Conservation (phyloP, 2,329 filamentous ascomycete species). For the Epichloe hybrida region DNA sequence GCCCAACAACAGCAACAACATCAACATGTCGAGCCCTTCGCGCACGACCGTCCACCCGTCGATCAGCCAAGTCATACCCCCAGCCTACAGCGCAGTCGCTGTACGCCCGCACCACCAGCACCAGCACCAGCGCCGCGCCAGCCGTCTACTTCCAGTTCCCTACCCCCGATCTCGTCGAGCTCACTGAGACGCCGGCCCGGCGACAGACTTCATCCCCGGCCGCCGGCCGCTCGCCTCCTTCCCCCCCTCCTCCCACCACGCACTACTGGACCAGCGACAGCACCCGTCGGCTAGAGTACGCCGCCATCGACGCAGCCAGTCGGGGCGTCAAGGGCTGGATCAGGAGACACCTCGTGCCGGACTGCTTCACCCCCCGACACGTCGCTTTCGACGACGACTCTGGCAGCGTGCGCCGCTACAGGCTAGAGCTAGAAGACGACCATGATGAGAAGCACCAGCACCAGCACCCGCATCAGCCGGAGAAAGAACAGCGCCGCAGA, state of each 20-base stretch:
- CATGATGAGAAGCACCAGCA: slow-evolving; percentile 13
- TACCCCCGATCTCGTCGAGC: slow-evolving; percentile 25
- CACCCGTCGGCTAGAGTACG: slow-evolving; percentile 50
- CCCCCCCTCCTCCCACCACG: slow-evolving; percentile 42
- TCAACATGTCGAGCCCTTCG: slow-evolving; percentile 17
- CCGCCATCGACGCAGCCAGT: slow-evolving; percentile 50
- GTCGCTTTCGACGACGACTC: slow-evolving; percentile 47
- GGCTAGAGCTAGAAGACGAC: slow-evolving; percentile 41
- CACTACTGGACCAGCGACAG: slow-evolving; percentile 56
- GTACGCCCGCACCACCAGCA: slow-evolving; percentile 17
- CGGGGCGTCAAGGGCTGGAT: slow-evolving; percentile 48
- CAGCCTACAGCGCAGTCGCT: slow-evolving; percentile 19
- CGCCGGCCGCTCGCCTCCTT: slow-evolving; percentile 25
- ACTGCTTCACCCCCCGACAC: slow-evolving; percentile 42
- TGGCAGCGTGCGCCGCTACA: slow-evolving; percentile 49
- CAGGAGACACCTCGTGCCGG: slow-evolving; percentile 41
- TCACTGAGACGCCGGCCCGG: slow-evolving; percentile 6
- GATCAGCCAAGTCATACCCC: slow-evolving; percentile 25
- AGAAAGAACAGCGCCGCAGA: slow-evolving; percentile 9
- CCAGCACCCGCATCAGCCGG: slow-evolving; percentile 4
- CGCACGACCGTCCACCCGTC: slow-evolving; percentile 28
- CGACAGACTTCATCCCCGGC: not conserved
- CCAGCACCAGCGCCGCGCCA: slow-evolving; percentile 14
- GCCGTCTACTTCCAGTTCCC: slow-evolving; percentile 38
- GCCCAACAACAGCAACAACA: slow-evolving; percentile 9